Base-by-base conservation (phyloP, 768 basidiomycete genomes). In the Galerina marginata region DNA sequence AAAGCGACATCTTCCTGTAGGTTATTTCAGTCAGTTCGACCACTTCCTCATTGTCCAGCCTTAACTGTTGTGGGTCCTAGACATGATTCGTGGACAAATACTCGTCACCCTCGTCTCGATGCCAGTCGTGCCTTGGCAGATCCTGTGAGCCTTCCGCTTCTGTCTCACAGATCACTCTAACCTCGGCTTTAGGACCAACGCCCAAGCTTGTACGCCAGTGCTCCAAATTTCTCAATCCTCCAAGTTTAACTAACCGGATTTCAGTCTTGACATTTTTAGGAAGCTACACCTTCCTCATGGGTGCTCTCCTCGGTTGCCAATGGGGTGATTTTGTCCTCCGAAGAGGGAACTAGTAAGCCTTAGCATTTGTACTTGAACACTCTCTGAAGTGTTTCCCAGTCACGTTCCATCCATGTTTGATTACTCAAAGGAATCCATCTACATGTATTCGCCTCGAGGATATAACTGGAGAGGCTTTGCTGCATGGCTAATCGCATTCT, bases 241-340 rank as follows among this genome's bases (percentile, higher is more conserved):
- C 4, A 26, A n/a, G 29, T 33, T 38, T 48, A 23, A 38, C 43
- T 9, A 11, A 36, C 2, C 15, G 9, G 29, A 39, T 16, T 44
- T 37, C 10, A 62, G 61, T 64, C 11, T 51, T 64, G 9, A 64
- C 59, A 5, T 64, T 64, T 56, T 42, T 64, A 10, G 63, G 63
- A 50, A 64, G 63, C 52, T 64, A 64, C 23, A 64, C 63, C 6
- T 64, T 64, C 46, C 53, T 64, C 14, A 64, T 64, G 63, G 63
- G 63, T 39, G 59, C 63, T 29, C 59, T 64, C 20, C 59, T 64
- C 37, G 63, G 63, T 9, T 64, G 63, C 46, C 63, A 64, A 43
- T 64, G 63, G 63, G 63, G 59, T 26, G 63, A 64, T 40, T 64
- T 64, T 39, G 47, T 64, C 0, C 3, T 58, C 6, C 55, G 63